Conservation (phyloP, 2,329 filamentous ascomycete species). For the Rasamsonia emersonii region DNA sequence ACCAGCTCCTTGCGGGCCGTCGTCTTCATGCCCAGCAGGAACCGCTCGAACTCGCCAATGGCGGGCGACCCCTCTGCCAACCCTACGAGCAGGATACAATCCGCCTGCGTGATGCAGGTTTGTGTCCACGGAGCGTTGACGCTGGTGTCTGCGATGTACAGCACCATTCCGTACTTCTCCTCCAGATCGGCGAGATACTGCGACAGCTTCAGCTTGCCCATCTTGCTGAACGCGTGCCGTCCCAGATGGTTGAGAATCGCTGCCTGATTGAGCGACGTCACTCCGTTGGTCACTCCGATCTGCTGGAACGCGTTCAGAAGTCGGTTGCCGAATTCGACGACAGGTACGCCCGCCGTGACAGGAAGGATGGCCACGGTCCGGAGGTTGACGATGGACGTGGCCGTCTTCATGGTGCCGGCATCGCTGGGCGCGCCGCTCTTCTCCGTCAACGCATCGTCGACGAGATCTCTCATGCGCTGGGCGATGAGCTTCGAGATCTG, state of each 20-base stretch:
- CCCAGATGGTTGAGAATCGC: slow-evolving; percentile 92
- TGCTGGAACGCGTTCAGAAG: slow-evolving; percentile 81
- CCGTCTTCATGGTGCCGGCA: slow-evolving; percentile 43
- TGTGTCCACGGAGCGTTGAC: slow-evolving; percentile 98
- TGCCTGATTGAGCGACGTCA: slow-evolving; percentile 85
- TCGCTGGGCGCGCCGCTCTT: slow-evolving; percentile 54
- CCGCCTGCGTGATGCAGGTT: slow-evolving; percentile 92
- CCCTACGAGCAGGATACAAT: slow-evolving; percentile 89
- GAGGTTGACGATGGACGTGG: slow-evolving; percentile 81
- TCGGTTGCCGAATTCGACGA: slow-evolving; percentile 87
- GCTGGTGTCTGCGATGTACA: slow-evolving; percentile 93
- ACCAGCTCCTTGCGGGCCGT: slow-evolving; percentile 91
- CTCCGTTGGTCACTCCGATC: slow-evolving; percentile 80
- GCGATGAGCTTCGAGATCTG: slow-evolving; percentile 99
- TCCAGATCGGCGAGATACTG: slow-evolving; percentile 95
- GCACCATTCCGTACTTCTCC: slow-evolving; percentile 89
- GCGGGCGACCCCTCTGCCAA: slow-evolving; percentile 80
- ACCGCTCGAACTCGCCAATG: slow-evolving; percentile 94
- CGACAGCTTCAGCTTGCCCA: slow-evolving; percentile 91
- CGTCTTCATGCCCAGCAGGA: slow-evolving; percentile 93
- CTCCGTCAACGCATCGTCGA: slow-evolving; percentile 69
- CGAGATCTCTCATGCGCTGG: slow-evolving; percentile 72
- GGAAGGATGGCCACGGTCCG: slow-evolving; percentile 88
- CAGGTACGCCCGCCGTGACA: slow-evolving; percentile 82
- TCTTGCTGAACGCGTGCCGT: slow-evolving; percentile 90